These are phyloP conservation scores for Podospora fimiseda DNA, from an alignment of 495 filamentous ascomycete species.

Conservation along the genomic window DNA sequence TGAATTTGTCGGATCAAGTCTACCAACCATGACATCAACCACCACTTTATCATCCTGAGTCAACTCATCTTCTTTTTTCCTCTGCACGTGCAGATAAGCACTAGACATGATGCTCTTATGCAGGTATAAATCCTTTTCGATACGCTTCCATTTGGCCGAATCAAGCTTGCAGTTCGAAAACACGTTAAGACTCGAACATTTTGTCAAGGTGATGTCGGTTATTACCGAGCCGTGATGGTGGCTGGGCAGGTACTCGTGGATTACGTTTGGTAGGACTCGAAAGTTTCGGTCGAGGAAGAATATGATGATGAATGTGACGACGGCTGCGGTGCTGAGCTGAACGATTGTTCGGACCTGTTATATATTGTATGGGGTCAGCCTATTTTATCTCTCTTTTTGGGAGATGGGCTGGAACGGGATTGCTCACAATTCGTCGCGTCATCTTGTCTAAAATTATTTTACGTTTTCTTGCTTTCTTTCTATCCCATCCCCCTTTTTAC, in stretches of 20 bases:
- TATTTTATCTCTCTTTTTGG: too few species aligned
- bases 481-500: not conserved
- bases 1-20: constrained; percentile 57
- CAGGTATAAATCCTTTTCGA: constrained; percentile 92
- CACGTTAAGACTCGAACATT: constrained; percentile 67
- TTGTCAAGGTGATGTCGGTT: constrained; percentile 80
- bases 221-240: constrained; percentile 77
- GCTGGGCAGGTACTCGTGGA: constrained; percentile 75
- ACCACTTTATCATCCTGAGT: constrained; percentile 68
- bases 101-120: constrained; percentile 62
- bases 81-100: constrained; percentile 78
- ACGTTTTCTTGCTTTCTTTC: not conserved
- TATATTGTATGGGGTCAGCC: not conserved
- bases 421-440: constrained; percentile 43
- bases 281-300: constrained; percentile 76
- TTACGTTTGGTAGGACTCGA: constrained; percentile 70
- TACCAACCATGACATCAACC: constrained; percentile 73
- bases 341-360: constrained; percentile 78
- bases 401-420: constrained; percentile 3
- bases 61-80: constrained; percentile 86
- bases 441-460: constrained; percentile 9
- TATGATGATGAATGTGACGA: constrained; percentile 60
- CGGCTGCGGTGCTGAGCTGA: constrained; percentile 65
- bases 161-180: constrained; percentile 77
- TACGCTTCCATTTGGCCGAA: constrained; percentile 66